These are phyloP conservation scores for Lichtheimia corymbifera DNA, from an alignment of 371 early-diverging fungal species.

Conservation along the genomic window DNA sequence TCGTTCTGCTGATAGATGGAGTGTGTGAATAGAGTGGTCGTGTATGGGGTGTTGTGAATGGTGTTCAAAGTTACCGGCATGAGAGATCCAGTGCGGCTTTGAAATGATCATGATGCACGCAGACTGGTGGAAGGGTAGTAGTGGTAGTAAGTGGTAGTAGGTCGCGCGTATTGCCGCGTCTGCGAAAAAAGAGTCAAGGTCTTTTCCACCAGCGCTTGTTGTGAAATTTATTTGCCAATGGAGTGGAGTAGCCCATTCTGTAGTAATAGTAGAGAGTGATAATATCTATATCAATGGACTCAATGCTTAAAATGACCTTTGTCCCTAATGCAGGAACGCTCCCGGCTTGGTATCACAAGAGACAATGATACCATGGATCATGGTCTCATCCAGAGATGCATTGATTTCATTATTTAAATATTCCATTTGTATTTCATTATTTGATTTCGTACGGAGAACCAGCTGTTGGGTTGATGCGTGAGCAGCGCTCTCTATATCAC, in stretches of 20 bases:
- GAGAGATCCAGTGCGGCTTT: conserved; percentile 27
- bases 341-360: too few relatives aligned
- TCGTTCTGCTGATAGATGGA: conserved; percentile 7
- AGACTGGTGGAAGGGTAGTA: background rate
- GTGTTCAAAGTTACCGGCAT: conserved; percentile 15
- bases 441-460: too few relatives aligned
- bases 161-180: background rate
- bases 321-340: too few relatives aligned
- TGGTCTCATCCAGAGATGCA: too few relatives aligned
- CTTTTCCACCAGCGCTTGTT: background rate
- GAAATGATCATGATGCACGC: conserved; percentile 27
- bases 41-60: background rate
- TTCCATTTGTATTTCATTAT: too few relatives aligned
- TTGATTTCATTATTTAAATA: too few relatives aligned
- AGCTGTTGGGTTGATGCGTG: too few relatives aligned
- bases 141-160: background rate
- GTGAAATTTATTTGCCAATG: background rate
- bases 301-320: too few relatives aligned
- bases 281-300: background rate
- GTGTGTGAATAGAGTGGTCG: background rate
- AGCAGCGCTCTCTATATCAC: too few relatives aligned
- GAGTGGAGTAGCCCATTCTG: background rate
- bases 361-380: too few relatives aligned
- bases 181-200: background rate
- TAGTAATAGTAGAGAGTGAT: background rate